A percentile compares a stretch with the other conserved stretches of the same genome.
Conservation (phyloP, 106 monocot genomes). For the Acanthochlamys bracteata region DNA sequence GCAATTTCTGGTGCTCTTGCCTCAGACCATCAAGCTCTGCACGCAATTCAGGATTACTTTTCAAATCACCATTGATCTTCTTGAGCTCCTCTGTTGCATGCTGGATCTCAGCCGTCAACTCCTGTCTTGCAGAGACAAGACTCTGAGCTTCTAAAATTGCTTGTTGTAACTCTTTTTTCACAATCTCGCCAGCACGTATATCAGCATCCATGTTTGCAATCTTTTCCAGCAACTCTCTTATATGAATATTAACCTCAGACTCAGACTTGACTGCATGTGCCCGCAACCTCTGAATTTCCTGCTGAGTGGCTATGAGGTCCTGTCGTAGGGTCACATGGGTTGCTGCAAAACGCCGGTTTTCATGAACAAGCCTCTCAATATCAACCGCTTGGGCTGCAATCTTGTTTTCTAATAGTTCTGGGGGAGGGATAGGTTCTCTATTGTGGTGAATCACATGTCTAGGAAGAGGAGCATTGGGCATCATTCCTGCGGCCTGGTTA, state of each 20-base stretch:
- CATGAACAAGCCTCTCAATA: constrained; percentile 42
- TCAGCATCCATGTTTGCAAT: constrained; percentile 55
- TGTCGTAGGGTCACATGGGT: constrained; percentile 55
- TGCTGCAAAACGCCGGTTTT: constrained; percentile 61
- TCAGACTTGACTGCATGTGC: constrained; percentile 33
- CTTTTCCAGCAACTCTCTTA: constrained; percentile 57
- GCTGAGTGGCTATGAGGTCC: constrained; percentile 43
- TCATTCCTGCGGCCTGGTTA: constrained; percentile 53
- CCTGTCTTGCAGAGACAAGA: constrained; percentile 35
- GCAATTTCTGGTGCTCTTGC: constrained; percentile 71
- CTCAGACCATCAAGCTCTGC: constrained; percentile 55
- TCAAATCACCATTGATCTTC: constrained; percentile 20
- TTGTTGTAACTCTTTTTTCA: constrained; percentile 56
- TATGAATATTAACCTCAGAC: constrained; percentile 44
- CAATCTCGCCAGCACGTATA: constrained; percentile 37
- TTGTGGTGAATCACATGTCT: constrained; percentile 22
- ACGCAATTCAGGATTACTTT: constrained; percentile 45
- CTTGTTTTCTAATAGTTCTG: constrained; percentile 51
- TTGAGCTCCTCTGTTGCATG: constrained; percentile 37
- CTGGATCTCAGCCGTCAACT: constrained; percentile 47
- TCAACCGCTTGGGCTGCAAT: constrained; percentile 49
- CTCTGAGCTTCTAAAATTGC: constrained; percentile 52
- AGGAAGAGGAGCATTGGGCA: constrained; percentile 59
- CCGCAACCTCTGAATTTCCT: constrained; percentile 51
- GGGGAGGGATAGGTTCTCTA: constrained; percentile 25